phyloP scores from a whole-genome alignment of 257 asterid genomes.

The Euphrasia confusa region DNA sequence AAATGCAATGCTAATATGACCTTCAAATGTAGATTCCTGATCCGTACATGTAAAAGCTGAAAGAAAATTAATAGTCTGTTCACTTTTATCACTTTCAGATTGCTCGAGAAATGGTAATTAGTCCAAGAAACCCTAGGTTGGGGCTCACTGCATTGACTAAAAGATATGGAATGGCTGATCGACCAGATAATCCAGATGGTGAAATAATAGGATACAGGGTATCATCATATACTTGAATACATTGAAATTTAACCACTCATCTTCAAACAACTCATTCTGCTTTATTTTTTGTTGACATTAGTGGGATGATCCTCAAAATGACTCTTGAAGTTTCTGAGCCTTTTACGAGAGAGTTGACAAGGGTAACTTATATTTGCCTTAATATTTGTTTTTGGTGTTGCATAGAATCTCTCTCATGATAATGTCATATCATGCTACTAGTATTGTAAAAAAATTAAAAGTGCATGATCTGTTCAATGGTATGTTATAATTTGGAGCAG shows the following conservation, averaged over 20 bases:
- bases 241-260: conserved; percentile 20
- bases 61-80: no score
- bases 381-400: conserved; percentile 11
- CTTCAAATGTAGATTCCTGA: neutral
- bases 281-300: conserved; percentile 32
- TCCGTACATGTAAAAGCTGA: neutral
- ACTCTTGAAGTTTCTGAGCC: conserved; percentile 90
- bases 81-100: conserved; percentile 53
- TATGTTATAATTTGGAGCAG: neutral
- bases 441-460: neutral
- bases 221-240: conserved; percentile 21
- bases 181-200: conserved; percentile 81
- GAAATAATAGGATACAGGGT: conserved; percentile 84
- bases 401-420: neutral
- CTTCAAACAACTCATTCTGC: conserved; percentile 20
- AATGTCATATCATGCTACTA: neutral
- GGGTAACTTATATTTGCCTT: conserved; percentile 50
- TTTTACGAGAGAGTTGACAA: conserved; percentile 80
- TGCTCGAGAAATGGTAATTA: conserved; percentile 98
- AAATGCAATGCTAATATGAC: conserved; percentile 9
- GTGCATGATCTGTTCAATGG: neutral
- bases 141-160: conserved; percentile 91
- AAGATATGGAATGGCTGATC: conserved; percentile 63
- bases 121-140: conserved; percentile 79
- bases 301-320: conserved; percentile 99